Evolutionary conservation across 768 basidiomycete genomes (phyloP).

Genomic region (Clitopilus hobsonii): DNA sequence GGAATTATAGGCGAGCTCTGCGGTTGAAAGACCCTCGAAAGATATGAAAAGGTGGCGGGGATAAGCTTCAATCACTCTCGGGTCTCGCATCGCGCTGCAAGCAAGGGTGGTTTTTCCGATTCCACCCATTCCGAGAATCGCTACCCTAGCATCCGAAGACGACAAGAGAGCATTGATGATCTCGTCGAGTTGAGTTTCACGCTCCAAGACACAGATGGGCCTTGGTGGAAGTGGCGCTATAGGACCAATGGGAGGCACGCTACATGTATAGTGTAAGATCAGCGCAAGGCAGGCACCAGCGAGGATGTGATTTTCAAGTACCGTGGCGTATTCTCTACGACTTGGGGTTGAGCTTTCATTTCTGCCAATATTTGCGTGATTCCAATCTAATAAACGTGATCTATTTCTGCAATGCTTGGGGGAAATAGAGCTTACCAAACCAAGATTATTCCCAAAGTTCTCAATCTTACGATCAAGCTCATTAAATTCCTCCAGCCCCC

Average conservation of each 20-base stretch:
- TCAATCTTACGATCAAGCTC: neutral
- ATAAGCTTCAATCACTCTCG: neutral
- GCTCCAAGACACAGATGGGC: neutral
- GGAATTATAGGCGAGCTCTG: neutral
- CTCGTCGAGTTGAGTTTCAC: neutral
- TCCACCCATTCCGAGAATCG: neutral
- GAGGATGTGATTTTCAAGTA: neutral
- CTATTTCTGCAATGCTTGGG: no score
- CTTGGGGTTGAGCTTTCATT: neutral
- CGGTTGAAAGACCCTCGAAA: neutral
- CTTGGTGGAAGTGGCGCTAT: neutral
- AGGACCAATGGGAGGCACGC: neutral
- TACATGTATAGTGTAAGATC: neutral
- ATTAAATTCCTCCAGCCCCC: neutral
- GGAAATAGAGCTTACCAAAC: neutral
- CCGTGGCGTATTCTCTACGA: neutral
- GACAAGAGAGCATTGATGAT: neutral
- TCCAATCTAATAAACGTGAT: neutral
- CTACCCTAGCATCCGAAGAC: neutral
- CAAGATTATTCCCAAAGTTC: neutral
- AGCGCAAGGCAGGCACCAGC: neutral
- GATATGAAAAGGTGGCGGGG: neutral
- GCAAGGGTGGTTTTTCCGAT: conserved; percentile 9
- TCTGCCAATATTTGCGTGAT: neutral
- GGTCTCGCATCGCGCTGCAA: neutral